Evolutionary conservation across 495 filamentous ascomycete genomes (phyloP), one percentile per base, ranked within the genome.

Genomic region (Astrothelium macrocarpum): DNA sequence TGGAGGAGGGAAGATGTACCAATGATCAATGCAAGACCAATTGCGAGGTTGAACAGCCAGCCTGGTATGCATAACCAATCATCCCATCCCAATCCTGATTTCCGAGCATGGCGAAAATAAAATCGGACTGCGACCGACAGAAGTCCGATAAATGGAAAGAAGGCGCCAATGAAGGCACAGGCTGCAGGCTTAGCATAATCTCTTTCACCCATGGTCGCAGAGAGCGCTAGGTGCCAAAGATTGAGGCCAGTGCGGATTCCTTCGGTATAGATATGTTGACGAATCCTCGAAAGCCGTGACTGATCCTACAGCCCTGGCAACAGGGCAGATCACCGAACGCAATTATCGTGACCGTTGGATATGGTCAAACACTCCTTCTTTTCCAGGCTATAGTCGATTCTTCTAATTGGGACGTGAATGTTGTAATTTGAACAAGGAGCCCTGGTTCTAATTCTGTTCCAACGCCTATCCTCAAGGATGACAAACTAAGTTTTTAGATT

Each of bases 31-130:
- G 23, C 49, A 56, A 56, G 49, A 29, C 49, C 49, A 5, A 56
- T 56, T 4, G 49, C 49, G 10, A 56, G 49, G 29, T 56, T 56
- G 25, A 56, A 56, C 16, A 56, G 49, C 49, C 49, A 56, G 7
- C 49, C 49, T 9, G 49, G 49, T 28, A 56, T 56, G 49, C 49
- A 56, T 16, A 56, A 20, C 49, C 49, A 56, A 16, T 56, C 49
- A 29, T 56, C 49, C 49, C 49, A 56, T 28, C 49, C 25, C 49
- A 56, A 10, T 56, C 23, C 49, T 26, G 49, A 56, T 29, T 29
- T 56, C 25, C 49, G 26, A 7, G 25, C 49, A 29, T 29, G 25
- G n/a, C 49, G 49, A 20, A 56, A 29, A 29, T 26, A 56, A 29
- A 56, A 56, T 29, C 49, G 20, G 5, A 56, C 25, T 5, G 25